Conservation (phyloP, 2,329 filamentous ascomycete genomes). For the Cryphonectria radicalis region DNA sequence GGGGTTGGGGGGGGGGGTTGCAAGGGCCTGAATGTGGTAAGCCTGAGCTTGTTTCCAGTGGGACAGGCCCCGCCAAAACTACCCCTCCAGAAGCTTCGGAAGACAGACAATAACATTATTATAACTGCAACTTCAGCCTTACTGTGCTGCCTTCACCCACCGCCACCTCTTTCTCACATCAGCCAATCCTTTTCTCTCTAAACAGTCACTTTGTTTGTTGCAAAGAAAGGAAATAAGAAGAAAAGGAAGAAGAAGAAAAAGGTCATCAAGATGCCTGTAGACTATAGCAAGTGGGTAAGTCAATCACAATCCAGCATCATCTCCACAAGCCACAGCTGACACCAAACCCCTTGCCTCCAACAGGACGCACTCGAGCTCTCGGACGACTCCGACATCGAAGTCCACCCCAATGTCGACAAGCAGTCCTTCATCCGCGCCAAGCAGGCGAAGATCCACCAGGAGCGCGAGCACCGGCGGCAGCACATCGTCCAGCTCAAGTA, state of each 20-base stretch:
- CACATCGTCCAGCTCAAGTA: constrained; percentile 93
- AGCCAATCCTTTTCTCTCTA: background rate
- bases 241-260: no score
- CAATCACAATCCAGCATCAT: background rate
- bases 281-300: constrained; percentile 69
- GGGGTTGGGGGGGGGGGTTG: no score
- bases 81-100: constrained; percentile 17
- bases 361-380: constrained; percentile 92
- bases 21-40: background rate
- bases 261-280: constrained; percentile 47
- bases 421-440: constrained; percentile 98
- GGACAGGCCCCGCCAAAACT: constrained; percentile 7
- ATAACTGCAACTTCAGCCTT: background rate
- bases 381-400: constrained; percentile 97
- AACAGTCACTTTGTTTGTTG: background rate
- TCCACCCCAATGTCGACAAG: constrained; percentile 99
- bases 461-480: constrained; percentile 81
- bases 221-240: background rate
- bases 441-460: constrained; percentile 93
- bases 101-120: background rate
- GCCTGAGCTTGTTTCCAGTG: background rate
- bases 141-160: background rate
- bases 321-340: constrained; percentile 48
- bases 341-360: constrained; percentile 43
- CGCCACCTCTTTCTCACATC: background rate